Base-by-base conservation (phyloP, 257 asterid genomes). In the Plantago elongata region DNA sequence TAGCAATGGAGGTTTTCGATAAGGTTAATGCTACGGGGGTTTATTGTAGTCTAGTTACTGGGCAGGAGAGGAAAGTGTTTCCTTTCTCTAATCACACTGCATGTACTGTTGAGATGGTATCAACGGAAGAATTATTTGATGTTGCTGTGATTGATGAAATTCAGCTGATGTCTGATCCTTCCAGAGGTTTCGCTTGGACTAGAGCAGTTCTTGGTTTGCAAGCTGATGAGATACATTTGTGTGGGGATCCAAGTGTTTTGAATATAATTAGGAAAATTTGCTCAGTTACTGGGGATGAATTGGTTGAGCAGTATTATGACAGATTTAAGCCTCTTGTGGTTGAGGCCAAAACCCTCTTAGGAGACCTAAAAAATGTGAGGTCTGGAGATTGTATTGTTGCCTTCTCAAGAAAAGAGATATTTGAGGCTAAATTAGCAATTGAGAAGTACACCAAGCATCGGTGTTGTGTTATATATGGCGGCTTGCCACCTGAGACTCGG, bases 201-300 rank as follows among this genome's bases (percentile, higher is more conserved):
- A 72, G 95, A 78, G 97, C 99, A 27, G 61, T 92, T 65, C 89
- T 89, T 5, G 97, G 97, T 54, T 65, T 92, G 62, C 89, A 84
- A 75, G 97, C 99, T 45, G 99, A 89, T 65, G 99, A 92, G 79
- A 83, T 92, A 51, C 99, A 92, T 75, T 67, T 89, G 61, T 86
- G 99, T 57, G 99, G 99, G n/a, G 99, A 92, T 82, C 97, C 99
- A 11, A 92, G 99, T 79, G 99, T 92, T 74, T 68, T 89, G 51
- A 55, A 74, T 58, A 62, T 84, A 30, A 89, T 92, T 48, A 72
- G 95, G 74, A 75, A 75, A 62, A 71, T 92, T 34, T 89, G 96
- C 70, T 66, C 71, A 0, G 93, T 81, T 6, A 89, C 94, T 1
- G 97, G 97, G 64, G 99, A 92, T 69, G 97, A 89, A 68, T 84